A percentile compares a stretch with the other conserved stretches of the same genome.
phyloP scores from a whole-genome alignment of 2,329 filamentous ascomycete genomes.

The Colletotrichum simmondsii region DNA sequence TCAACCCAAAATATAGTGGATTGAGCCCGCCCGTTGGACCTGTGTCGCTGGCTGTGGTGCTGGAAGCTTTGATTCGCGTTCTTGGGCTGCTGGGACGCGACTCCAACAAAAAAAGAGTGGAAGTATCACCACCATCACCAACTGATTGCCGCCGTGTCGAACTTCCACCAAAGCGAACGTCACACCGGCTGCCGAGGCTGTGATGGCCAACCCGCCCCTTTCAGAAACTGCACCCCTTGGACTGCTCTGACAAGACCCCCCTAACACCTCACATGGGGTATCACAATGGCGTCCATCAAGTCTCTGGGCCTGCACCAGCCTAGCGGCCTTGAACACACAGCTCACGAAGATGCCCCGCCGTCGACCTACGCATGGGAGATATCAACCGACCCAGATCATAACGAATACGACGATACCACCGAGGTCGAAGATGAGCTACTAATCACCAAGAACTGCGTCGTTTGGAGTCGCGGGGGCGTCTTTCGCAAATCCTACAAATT shows the following conservation, averaged over 20 bases:
- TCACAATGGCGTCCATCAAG: constrained; percentile 84
- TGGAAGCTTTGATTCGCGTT: constrained; percentile 8
- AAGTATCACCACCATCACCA: constrained; percentile 6
- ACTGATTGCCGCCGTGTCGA: neutral
- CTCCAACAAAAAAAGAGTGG: constrained; percentile 11
- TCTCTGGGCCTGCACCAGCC: constrained; percentile 94
- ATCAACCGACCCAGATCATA: constrained; percentile 47
- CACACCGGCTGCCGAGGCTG: constrained; percentile 4
- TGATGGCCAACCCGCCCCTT: constrained; percentile 13
- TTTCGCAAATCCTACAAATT: constrained; percentile 90
- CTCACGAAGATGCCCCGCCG: constrained; percentile 78
- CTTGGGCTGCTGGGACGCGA: constrained; percentile 13
- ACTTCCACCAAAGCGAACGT: neutral
- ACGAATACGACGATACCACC: constrained; percentile 47
- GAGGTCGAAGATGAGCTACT: constrained; percentile 82
- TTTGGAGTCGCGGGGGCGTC: constrained; percentile 89
- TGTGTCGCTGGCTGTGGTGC: neutral
- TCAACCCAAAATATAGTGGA: constrained; percentile 15
- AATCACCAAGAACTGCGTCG: constrained; percentile 77
- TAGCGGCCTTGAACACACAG: constrained; percentile 82
- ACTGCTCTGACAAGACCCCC: neutral
- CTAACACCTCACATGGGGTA: constrained; percentile 22
- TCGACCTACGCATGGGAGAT: constrained; percentile 83
- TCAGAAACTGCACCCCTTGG: neutral
- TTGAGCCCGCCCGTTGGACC: neutral